Percentiles rank a stretch among this genome's conserved stretches.
Conservation (phyloP, 108 stramenopile genomes). For the Skeletonema costatum region DNA sequence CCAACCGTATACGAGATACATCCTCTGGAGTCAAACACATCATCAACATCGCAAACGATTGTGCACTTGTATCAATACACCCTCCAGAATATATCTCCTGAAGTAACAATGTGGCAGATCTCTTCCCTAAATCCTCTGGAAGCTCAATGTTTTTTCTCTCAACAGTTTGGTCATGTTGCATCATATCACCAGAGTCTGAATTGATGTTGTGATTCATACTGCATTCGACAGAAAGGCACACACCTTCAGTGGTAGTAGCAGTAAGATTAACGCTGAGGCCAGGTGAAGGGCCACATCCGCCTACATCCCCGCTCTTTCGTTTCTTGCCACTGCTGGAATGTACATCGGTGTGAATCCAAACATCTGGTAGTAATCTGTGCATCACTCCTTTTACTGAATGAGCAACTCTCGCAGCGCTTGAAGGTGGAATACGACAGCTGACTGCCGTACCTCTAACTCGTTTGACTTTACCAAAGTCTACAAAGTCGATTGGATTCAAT, state of each 20-base stretch:
- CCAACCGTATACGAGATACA: conserved; percentile 86
- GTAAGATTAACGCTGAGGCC: conserved; percentile 85
- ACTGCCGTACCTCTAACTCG: conserved; percentile 95
- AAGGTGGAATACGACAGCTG: conserved; percentile 89
- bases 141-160: conserved; percentile 62
- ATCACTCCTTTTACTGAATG: conserved; percentile 93
- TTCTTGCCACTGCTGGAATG: conserved; percentile 52
- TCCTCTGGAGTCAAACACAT: conserved; percentile 98
- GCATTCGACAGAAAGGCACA: conserved; percentile 84
- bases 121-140: conserved; percentile 94
- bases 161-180: conserved; percentile 6
- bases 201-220: conserved; percentile 50
- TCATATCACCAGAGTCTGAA: neutral
- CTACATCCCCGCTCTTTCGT: conserved; percentile 45
- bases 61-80: conserved; percentile 89
- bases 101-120: conserved; percentile 83
- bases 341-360: conserved; percentile 96
- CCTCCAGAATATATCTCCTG: conserved; percentile 94
- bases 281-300: conserved; percentile 79
- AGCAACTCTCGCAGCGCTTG: conserved; percentile 92
- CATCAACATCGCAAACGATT: conserved; percentile 88
- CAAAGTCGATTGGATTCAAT: conserved; percentile 79
- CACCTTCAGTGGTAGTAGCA: conserved; percentile 90
- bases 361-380: conserved; percentile 89
- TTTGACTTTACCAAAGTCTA: conserved; percentile 93